A percentile compares a stretch with the other conserved stretches of the same genome.
phyloP scores from a whole-genome alignment of 148 eudicot species.

The Chenopodium suecicum region DNA sequence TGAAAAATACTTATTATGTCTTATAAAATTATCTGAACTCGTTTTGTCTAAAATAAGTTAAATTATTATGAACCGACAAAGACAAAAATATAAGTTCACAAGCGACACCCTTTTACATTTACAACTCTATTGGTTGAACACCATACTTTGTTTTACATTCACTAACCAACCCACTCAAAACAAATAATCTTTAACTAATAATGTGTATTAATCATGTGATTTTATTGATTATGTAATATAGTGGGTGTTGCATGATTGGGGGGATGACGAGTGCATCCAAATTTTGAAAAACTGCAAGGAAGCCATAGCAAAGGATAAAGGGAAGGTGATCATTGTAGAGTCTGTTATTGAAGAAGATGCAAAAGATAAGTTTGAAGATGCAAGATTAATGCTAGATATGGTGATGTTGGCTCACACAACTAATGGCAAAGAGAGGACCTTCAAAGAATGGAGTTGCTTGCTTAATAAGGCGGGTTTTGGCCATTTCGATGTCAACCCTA shows the following conservation, averaged over 20 bases:
- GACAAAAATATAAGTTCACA: no score
- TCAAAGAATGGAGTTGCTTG: slow-evolving; percentile 54
- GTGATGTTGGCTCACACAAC: slow-evolving; percentile 80
- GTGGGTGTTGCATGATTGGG: slow-evolving; percentile 85
- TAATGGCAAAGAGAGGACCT: slow-evolving; percentile 69
- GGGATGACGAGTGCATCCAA: slow-evolving; percentile 63
- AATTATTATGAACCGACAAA: no score
- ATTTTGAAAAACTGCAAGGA: slow-evolving; percentile 53
- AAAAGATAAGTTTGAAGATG: slow-evolving; percentile 36
- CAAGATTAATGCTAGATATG: slow-evolving; percentile 63
- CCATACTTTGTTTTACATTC: no score
- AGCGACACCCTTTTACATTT: no score
- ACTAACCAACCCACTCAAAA: no score
- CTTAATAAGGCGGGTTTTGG: slow-evolving; percentile 52
- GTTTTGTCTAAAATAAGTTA: no score
- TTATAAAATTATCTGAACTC: no score
- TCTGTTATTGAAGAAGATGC: slow-evolving; percentile 47
- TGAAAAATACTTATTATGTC: no score
- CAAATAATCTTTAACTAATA: no score
- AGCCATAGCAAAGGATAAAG: slow-evolving; percentile 49
- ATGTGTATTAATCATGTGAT: no score
- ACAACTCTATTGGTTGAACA: no score
- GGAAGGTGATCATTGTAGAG: slow-evolving; percentile 67
- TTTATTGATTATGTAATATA: neutral
- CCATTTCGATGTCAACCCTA: slow-evolving; percentile 35